Percentiles rank a stretch among this genome's conserved stretches.
phyloP scores from a whole-genome alignment of 2,329 filamentous ascomycete species.

The Sclerotiophoma versabilis region DNA sequence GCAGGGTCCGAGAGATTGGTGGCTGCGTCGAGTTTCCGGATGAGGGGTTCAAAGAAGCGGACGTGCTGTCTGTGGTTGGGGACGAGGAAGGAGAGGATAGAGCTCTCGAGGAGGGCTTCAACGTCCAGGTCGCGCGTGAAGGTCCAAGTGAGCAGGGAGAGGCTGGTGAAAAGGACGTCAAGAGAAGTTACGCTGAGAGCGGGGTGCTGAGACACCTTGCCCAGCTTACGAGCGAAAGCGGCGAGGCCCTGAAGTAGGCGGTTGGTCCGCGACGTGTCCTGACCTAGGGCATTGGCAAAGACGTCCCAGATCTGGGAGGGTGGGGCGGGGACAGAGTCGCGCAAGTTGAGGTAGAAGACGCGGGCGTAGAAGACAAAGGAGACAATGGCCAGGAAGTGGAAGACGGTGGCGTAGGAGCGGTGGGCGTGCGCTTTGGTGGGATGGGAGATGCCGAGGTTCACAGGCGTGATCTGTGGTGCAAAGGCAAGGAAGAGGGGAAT shows the following conservation, averaged over 20 bases:
- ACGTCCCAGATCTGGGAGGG: conserved; percentile 49
- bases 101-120: conserved; percentile 56
- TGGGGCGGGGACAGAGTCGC: conserved; percentile 57
- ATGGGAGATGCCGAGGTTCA: conserved; percentile 58
- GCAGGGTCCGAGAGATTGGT: conserved; percentile 16
- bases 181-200: conserved; percentile 63
- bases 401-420: conserved; percentile 56
- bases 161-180: conserved; percentile 64
- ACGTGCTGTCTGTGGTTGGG: conserved; percentile 37
- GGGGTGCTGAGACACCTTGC: conserved; percentile 63
- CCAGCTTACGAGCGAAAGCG: conserved; percentile 50
- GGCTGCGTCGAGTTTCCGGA: conserved; percentile 5
- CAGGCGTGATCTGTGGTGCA: conserved; percentile 53
- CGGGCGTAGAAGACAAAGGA: conserved; percentile 58
- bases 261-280: conserved; percentile 48
- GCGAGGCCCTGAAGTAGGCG: conserved; percentile 37
- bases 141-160: conserved; percentile 66
- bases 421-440: conserved; percentile 50
- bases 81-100: conserved; percentile 38
- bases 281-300: conserved; percentile 54
- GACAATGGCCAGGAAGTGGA: conserved; percentile 55
- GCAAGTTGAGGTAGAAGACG: conserved; percentile 53
- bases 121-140: conserved; percentile 61
- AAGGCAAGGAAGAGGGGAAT: conserved; percentile 48
- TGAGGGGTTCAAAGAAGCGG: conserved; percentile 16